A percentile compares a stretch with the other conserved stretches of the same genome.
phyloP scores from a whole-genome alignment of 768 basidiomycete species.

The Suillus weaverae region DNA sequence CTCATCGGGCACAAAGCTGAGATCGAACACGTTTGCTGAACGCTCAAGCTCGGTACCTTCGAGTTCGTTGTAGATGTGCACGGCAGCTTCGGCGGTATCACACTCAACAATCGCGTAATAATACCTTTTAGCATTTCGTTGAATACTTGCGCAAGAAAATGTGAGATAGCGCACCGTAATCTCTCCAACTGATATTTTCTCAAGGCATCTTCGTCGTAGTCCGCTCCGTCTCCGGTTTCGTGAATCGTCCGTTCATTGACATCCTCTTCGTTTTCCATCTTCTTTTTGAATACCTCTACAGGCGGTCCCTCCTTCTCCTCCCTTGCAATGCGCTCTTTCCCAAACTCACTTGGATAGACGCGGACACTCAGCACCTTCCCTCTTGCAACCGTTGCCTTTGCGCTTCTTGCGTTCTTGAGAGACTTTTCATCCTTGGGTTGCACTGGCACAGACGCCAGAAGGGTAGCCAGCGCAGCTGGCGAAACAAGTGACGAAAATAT shows the following conservation, averaged over 20 bases:
- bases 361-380: constrained; percentile 77
- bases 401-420: constrained; percentile 13
- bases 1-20: constrained; percentile 89
- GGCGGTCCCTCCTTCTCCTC: constrained; percentile 95
- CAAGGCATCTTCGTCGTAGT: constrained; percentile 86
- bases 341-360: constrained; percentile 93
- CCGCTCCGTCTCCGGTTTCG: constrained; percentile 66
- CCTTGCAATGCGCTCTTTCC: constrained; percentile 77
- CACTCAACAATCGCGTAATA: constrained; percentile 95
- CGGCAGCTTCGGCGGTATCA: constrained; percentile 72
- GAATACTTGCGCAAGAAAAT: background rate
- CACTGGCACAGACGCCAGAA: constrained; percentile 23
- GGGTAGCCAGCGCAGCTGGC: constrained; percentile 46
- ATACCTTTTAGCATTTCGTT: constrained; percentile 55
- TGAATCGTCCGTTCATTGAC: constrained; percentile 65
- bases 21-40: constrained; percentile 93
- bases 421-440: constrained; percentile 16
- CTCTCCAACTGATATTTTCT: constrained; percentile 92
- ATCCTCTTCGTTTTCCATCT: constrained; percentile 48
- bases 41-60: constrained; percentile 96
- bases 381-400: constrained; percentile 36
- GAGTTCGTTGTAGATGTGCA: constrained; percentile 79
- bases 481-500: constrained; percentile 88
- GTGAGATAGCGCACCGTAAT: constrained; percentile 58
- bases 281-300: constrained; percentile 68